Evolutionary conservation across 2,329 filamentous ascomycete species (phyloP), one percentile per base, ranked within the genome.

Genomic region (Sporothrix inflata): DNA sequence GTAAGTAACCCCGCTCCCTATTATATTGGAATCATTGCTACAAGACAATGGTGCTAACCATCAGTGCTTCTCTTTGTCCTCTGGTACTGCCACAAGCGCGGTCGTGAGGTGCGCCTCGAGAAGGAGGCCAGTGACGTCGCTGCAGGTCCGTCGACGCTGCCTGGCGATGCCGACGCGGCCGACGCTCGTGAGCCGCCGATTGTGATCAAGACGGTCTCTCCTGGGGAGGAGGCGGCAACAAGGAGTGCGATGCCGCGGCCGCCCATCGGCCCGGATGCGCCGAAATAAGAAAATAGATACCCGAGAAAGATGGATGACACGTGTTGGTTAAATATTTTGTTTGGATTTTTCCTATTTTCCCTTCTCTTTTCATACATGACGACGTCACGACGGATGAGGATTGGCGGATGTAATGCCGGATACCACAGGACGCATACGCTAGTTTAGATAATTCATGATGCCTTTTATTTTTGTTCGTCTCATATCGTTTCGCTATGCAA

Each of bases 71-170:
- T 99, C 72, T 96, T 97, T 79, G 93, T 97, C 60, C 90, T 98
- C 77, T 99, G 95, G 94, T 99, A 98, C 83, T 98, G 94, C 83
- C 92, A 98, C 82, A 98, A 98, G 84, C 92, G 96, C 70, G 96
- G 96, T 51, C 90, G 90, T 60, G 95, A 99, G 83, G 90, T 90
- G 7, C 89, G 96, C 68, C 87, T 98, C 78, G 88, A 77, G 60
- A 76, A 80, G 68, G 86, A 89, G 77, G 75, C 71, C 3, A 40
- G 45, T 2, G 73, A 63, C 4, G 73, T 45, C 0, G 63, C n/a
- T 8, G 65, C 51, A 0, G 63, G 38, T 14, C 47, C 71, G 27
- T 47, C 66, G 47, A 40, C 16, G 38, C n/a, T 61, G 38, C 27
- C 34, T 51, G 63, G 19, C n/a, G 16, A 4, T 12, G 45, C 24